Evolutionary conservation across 257 asterid species (phyloP), one percentile per base, ranked within the genome.

Genomic region (Jacaranda mimosifolia): DNA sequence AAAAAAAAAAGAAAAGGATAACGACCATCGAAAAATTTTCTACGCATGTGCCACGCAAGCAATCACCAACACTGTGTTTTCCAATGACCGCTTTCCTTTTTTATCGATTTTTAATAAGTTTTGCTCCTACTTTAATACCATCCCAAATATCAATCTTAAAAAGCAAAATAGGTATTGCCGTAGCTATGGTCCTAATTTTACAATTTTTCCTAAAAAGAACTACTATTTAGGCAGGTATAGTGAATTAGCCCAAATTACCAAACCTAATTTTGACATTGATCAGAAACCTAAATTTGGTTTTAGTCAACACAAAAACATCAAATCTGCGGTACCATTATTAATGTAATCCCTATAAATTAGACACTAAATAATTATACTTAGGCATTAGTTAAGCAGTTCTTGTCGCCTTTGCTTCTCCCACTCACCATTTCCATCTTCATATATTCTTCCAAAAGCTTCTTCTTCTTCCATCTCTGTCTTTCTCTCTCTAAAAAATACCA

Each of bases 311-410:
- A 77, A 68, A 45, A 78, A 11, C 72, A 58, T 57, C 71, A 55
- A 72, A 48, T 21, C 63, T 3, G 57, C 38, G 6, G 17, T 60
- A 32, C 4, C 13, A 65, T 14, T 64, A 51, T 36, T 63, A 71
- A 26, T 14, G 56, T 39, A 6, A 26, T 48, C 42, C 9, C 4
- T 36, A 36, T 68, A 12, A 70, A 68, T 6, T 46, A 80, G 21
- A 52, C 73, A 40, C 42, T 53, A 69, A 49, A 21, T 81, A 75
- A 73, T 68, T 36, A 63, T 73, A 63, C 80, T 83, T 83, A 81
- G 13, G 67, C 49, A 64, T 58, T 85, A 40, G 88, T 83, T 85
- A 83, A 70, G 82, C 77, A 38, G 86, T 74, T 77, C 51, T 40
- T 76, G 80, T 83, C 84, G 70, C 43, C 73, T 13, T 42, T 26